Evolutionary conservation across 306 rosid genomes (phyloP).

Genomic region (Medicago ruthenica): DNA sequence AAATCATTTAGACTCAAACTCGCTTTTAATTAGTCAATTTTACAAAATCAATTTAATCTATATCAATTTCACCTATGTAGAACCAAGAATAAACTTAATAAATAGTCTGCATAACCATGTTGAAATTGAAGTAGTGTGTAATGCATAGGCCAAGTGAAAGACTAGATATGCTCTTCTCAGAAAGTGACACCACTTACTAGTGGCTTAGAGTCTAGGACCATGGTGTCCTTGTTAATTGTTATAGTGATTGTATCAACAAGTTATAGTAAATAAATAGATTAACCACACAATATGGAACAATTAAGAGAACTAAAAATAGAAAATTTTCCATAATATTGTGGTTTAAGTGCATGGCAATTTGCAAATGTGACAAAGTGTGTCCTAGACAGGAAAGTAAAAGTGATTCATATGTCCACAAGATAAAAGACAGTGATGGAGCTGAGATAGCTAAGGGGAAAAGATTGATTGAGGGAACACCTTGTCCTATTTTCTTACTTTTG

Average conservation of each 20-base stretch:
- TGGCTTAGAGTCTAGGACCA: constrained; percentile 8
- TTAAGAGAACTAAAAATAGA: not conserved
- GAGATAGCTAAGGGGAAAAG: constrained; percentile 46
- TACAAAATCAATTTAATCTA: too few species aligned
- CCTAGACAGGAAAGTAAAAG: constrained; percentile 56
- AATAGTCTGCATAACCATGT: too few species aligned
- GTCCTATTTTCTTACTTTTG: constrained; percentile 58
- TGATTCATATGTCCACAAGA: constrained; percentile 52
- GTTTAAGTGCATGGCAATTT: constrained; percentile 12
- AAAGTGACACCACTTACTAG: constrained; percentile 36
- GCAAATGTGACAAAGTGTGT: constrained; percentile 43
- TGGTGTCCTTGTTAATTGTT: constrained; percentile 21
- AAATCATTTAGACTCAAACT: too few species aligned
- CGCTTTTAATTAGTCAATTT: too few species aligned
- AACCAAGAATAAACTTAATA: too few species aligned
- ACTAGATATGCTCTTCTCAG: not conserved
- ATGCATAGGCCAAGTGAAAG: not conserved
- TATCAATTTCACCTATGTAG: too few species aligned
- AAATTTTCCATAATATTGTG: not conserved
- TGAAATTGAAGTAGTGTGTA: too few species aligned
- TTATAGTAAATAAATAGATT: constrained; percentile 3
- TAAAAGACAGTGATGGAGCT: constrained; percentile 59
- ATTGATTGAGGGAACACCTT: constrained; percentile 63
- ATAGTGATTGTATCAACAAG: not conserved
- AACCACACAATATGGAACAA: not conserved